Evolutionary conservation across 164 flowering plant genomes (phyloP).

Genomic region (Buxus sempervirens): DNA sequence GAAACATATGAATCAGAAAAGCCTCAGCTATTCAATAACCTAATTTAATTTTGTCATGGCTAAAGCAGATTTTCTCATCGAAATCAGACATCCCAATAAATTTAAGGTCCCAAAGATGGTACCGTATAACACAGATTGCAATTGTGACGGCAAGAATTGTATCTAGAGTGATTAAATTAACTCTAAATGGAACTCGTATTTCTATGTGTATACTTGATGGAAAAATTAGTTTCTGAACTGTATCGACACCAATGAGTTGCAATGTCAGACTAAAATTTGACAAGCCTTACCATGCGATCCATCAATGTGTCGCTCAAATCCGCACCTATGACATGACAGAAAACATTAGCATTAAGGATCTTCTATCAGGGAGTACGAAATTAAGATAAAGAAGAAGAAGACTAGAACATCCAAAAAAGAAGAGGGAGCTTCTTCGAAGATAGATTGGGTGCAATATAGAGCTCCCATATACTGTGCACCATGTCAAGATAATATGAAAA

Average conservation of each 20-base stretch:
- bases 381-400: background rate
- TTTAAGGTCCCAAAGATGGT: background rate
- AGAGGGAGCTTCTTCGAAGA: background rate
- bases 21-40: constrained; percentile 3
- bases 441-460: background rate
- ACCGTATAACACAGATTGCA: background rate
- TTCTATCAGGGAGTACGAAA: background rate
- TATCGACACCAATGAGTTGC: background rate
- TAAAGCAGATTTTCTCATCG: background rate
- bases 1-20: background rate
- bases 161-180: background rate
- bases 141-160: background rate
- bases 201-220: background rate
- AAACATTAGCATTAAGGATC: constrained; percentile 5
- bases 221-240: background rate
- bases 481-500: background rate
- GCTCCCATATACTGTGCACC: background rate
- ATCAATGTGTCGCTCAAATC: constrained; percentile 97
- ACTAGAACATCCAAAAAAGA: background rate
- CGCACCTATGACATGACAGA: constrained; percentile 55
- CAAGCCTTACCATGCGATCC: constrained; percentile 87
- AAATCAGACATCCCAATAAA: background rate
- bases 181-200: background rate
- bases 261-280: background rate
- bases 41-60: background rate